Evolutionary conservation across 495 filamentous ascomycete genomes (phyloP), one percentile per base, ranked within the genome.

Genomic region (Elasticomyces elasticus): DNA sequence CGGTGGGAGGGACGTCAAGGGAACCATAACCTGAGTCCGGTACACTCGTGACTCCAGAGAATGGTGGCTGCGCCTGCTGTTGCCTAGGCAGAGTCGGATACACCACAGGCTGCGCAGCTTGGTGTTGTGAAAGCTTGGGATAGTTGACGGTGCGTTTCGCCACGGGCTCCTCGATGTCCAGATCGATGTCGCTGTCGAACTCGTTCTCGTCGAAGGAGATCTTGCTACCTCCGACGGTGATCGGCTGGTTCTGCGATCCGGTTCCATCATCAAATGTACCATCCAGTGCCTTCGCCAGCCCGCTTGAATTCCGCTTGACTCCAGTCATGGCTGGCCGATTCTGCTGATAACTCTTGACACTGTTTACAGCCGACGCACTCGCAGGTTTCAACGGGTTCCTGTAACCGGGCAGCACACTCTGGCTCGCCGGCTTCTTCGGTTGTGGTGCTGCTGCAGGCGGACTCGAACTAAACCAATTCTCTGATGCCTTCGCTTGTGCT

Each of bases 141-240:
- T 75, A 73, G 15, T 72, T 64, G 51, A 78, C 77, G 52, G 50
- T 55, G 19, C 49, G 54, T 45, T 69, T 71, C 1, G 62, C 53
- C 0, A 62, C 57, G 0, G 68, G 68, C 49, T 71, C 61, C 46
- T 86, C 80, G 15, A 85, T 62, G 42, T 86, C 79, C 9, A 86
- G 67, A 27, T 83, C 78, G 1, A 75, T 69, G 54, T 87, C 83
- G 54, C 84, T 79, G 58, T 82, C 82, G 62, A 87, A 85, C 55
- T 87, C 85, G 49, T 80, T 74, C 46, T 82, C 79, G 49, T 74
- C 72, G 58, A 80, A 76, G 52, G 46, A 35, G 12, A 45, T 38
- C 24, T 49, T 48, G 44, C 31, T 42, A 11, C 26, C 52, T 26
- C 35, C 54, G 5, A 62, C 37, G 10, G 31, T 24, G 17, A 58